A percentile compares a stretch with the other conserved stretches of the same genome.
Conservation (phyloP, 1,139 yeast species). For the Sugiyamaella japonica region DNA sequence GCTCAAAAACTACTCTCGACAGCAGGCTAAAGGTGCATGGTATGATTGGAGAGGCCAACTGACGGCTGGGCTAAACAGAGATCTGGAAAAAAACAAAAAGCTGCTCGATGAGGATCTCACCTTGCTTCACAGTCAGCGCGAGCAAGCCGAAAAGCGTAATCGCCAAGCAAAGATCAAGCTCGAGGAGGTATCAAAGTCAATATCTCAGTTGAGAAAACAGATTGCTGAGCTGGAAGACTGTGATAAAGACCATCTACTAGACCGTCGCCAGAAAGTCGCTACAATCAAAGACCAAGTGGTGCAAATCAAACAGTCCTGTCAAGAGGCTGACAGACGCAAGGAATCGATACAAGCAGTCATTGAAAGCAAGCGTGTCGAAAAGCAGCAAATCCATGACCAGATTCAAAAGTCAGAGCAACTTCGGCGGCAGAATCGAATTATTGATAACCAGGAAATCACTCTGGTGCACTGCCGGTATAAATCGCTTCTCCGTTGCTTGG, state of each 20-base stretch:
- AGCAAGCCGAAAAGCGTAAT: slow-evolving; percentile 39
- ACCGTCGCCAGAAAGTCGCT: slow-evolving; percentile 17
- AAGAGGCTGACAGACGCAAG: slow-evolving; percentile 7
- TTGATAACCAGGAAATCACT: slow-evolving; percentile 20
- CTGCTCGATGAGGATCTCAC: slow-evolving; percentile 30
- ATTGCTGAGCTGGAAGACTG: slow-evolving; percentile 24
- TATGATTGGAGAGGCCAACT: slow-evolving; percentile 58
- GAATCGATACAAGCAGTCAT: slow-evolving; percentile 16
- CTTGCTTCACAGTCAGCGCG: slow-evolving; percentile 25
- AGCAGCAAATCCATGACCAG: slow-evolving; percentile 20
- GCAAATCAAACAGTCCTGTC: slow-evolving; percentile 3
- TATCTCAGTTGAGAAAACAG: slow-evolving; percentile 34
- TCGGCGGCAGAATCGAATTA: slow-evolving; percentile 18
- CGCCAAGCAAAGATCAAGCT: slow-evolving; percentile 36
- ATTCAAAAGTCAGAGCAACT: slow-evolving; percentile 23
- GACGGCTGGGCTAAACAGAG: slow-evolving; percentile 46
- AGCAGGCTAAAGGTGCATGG: slow-evolving; percentile 56
- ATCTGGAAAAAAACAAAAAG: slow-evolving; percentile 39
- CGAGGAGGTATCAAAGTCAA: slow-evolving; percentile 34
- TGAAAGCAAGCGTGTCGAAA: slow-evolving; percentile 17
- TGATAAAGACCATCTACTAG: slow-evolving; percentile 22
- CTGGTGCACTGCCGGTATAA: slow-evolving; percentile 12
- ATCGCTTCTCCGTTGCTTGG: slow-evolving; percentile 14
- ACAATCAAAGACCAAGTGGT: slow-evolving; percentile 13
- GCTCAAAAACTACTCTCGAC: slow-evolving; percentile 52